Base-by-base conservation (phyloP, 2,329 filamentous ascomycete species). In the Cladophialophora immunda region DNA sequence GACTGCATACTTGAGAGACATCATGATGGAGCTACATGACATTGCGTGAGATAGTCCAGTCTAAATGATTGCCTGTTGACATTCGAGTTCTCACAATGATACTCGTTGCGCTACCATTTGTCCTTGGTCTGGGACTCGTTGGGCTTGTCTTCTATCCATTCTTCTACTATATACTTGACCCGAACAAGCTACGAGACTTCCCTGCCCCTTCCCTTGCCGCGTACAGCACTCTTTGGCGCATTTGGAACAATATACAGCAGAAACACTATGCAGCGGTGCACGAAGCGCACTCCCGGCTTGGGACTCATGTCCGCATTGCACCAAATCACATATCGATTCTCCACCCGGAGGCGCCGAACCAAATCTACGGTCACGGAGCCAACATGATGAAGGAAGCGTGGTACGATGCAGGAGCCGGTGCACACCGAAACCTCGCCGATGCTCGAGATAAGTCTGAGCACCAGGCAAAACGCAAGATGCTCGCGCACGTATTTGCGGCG, bases 301-400 rank as follows among this genome's bases (percentile, higher is more conserved):
- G 74, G 0, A 67, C 76, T 0, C 73, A 85, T n/a, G 78, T 85
- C 0, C 81, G 83, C 0, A 79, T 85, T 62, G 81, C 81, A 0
- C 83, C 83, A 0, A 78, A 82, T 19, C 79, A 84, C 7, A 85
- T 84, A 62, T 83, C 80, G 38, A 75, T 86, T 66, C 76, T 76
- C 36, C 78, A 83, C 61, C 73, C 77, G 0, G 72, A 78, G 0
- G 81, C 81, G 0, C 68, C 79, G 2, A 82, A 81, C 62, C 74
- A 69, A 0, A 78, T 84, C 30, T 84, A 84, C 65, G 79, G 80
- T 6, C 74, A 76, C 7, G 77, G 78, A 0, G 78, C 76, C 4
- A 76, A 76, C 19, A 81, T 81, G 29, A 67, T 75, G 25, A 83
- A 84, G 66, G 74, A 75, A 0, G 73, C 72, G 4, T 78, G 75